A percentile compares a stretch with the other conserved stretches of the same genome.
Conservation (phyloP, 352 stramenopile species). For the Globisporangium megalacanthum region DNA sequence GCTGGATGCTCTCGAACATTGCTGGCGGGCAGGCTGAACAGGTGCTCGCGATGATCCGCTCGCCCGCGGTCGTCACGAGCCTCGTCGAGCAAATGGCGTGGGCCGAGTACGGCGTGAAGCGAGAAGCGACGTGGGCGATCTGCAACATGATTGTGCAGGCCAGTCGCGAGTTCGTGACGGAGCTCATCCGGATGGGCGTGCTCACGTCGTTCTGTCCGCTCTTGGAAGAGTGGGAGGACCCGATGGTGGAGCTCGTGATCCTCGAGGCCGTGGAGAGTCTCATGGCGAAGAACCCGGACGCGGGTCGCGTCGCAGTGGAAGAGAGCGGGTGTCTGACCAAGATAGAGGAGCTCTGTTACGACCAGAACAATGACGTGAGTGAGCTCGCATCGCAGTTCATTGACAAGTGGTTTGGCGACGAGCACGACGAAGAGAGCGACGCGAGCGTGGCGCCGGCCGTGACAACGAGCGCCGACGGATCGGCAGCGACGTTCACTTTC, state of each 20-base stretch:
- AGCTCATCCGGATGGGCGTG: constrained; percentile 70
- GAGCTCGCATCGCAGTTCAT: constrained; percentile 67
- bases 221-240: constrained; percentile 81
- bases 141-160: constrained; percentile 83
- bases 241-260: constrained; percentile 83
- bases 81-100: constrained; percentile 84
- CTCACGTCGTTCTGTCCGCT: constrained; percentile 68
- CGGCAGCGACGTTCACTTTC: constrained; percentile 52
- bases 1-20: constrained; percentile 87
- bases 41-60: constrained; percentile 69
- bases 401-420: constrained; percentile 69
- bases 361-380: constrained; percentile 78
- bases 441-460: constrained; percentile 41
- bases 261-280: constrained; percentile 73
- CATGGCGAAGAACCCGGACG: constrained; percentile 54
- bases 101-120: constrained; percentile 82
- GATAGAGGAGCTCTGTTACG: constrained; percentile 81
- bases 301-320: constrained; percentile 64
- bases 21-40: constrained; percentile 68
- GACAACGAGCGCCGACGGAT: constrained; percentile 11
- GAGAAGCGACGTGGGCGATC: constrained; percentile 81
- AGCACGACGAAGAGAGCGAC: constrained; percentile 49
- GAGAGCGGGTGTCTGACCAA: constrained; percentile 71
- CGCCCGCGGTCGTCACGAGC: constrained; percentile 50
- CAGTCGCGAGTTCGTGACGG: constrained; percentile 42